Percentiles rank a stretch among this genome's conserved stretches.
Conservation (phyloP, 176 grass and related monocot genomes). For the Phyllostachys edulis region DNA sequence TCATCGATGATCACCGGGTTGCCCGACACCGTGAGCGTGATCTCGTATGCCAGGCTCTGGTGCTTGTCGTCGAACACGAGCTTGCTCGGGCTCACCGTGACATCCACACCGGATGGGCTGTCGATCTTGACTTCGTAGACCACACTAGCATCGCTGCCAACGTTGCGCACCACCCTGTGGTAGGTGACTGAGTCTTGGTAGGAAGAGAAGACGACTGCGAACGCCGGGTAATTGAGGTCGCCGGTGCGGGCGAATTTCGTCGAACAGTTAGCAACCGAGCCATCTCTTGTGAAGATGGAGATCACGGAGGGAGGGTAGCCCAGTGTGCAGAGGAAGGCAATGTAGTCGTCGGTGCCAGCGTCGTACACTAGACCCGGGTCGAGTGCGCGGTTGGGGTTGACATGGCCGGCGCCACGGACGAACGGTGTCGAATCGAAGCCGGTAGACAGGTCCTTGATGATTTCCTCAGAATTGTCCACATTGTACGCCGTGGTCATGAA, state of each 20-base stretch:
- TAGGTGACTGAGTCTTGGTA: slow-evolving; percentile 56
- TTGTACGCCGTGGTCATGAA: slow-evolving; percentile 93
- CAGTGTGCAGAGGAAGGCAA: slow-evolving; percentile 79
- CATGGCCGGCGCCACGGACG: slow-evolving; percentile 79
- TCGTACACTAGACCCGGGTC: slow-evolving; percentile 86
- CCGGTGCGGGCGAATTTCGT: slow-evolving; percentile 46
- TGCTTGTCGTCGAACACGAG: slow-evolving; percentile 64
- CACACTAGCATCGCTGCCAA: slow-evolving; percentile 42
- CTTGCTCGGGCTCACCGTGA: slow-evolving; percentile 71
- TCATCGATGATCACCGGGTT: slow-evolving; percentile 56
- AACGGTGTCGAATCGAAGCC: slow-evolving; percentile 68
- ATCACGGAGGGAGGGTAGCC: slow-evolving; percentile 56
- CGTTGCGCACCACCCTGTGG: slow-evolving; percentile 67
- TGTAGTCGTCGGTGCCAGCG: slow-evolving; percentile 52
- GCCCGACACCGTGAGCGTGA: slow-evolving; percentile 44
- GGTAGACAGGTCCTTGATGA: slow-evolving; percentile 73
- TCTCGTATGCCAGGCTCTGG: slow-evolving; percentile 57
- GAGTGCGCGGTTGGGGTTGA: slow-evolving; percentile 68
- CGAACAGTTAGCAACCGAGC: slow-evolving; percentile 54
- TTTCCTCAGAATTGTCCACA: slow-evolving; percentile 50
- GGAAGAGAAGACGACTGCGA: slow-evolving; percentile 67
- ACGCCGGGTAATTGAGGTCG: slow-evolving; percentile 89
- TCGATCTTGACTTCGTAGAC: slow-evolving; percentile 50
- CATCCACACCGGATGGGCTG: slow-evolving; percentile 61
- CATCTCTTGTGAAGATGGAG: slow-evolving; percentile 61